phyloP scores from a whole-genome alignment of 2,329 filamentous ascomycete genomes.

The Monilinia laxa region DNA sequence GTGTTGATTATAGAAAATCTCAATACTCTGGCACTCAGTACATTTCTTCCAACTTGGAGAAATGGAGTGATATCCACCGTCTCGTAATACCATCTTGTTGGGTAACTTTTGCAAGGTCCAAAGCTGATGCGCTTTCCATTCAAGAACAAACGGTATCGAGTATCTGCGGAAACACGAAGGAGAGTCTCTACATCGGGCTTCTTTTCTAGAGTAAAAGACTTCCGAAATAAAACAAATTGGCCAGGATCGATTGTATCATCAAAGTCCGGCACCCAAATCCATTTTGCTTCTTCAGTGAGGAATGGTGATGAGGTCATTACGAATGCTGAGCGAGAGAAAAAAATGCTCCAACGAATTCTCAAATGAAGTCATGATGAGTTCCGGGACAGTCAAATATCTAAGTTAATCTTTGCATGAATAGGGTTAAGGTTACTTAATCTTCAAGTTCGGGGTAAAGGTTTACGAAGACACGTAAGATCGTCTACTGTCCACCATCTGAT shows the following conservation, averaged over 20 bases:
- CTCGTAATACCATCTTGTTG: conserved; percentile 10
- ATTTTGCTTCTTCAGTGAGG: conserved; percentile 4
- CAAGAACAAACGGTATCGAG: conserved; percentile 4
- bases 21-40: conserved; percentile 4
- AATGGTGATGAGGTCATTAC: conserved; percentile 6
- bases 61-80: conserved; percentile 11
- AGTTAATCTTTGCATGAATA: too few species aligned
- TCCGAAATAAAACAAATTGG: conserved; percentile 1
- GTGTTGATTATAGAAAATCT: background rate
- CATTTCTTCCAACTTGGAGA: background rate
- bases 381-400: too few species aligned
- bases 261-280: conserved; percentile 1
- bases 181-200: background rate
- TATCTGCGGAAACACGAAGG: conserved; percentile 9
- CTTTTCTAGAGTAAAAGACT: background rate
- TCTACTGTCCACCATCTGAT: too few species aligned
- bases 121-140: conserved; percentile 1
- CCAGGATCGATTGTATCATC: conserved; percentile 1
- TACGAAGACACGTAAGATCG: too few species aligned
- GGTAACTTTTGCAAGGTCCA: conserved; percentile 4
- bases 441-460: too few species aligned
- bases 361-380: too few species aligned
- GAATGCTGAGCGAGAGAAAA: background rate
- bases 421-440: too few species aligned
- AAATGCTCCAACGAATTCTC: too few species aligned